Percentiles rank a stretch among this genome's conserved stretches.
phyloP scores from a whole-genome alignment of 108 stramenopile species.

The Nitzschia sp. region DNA sequence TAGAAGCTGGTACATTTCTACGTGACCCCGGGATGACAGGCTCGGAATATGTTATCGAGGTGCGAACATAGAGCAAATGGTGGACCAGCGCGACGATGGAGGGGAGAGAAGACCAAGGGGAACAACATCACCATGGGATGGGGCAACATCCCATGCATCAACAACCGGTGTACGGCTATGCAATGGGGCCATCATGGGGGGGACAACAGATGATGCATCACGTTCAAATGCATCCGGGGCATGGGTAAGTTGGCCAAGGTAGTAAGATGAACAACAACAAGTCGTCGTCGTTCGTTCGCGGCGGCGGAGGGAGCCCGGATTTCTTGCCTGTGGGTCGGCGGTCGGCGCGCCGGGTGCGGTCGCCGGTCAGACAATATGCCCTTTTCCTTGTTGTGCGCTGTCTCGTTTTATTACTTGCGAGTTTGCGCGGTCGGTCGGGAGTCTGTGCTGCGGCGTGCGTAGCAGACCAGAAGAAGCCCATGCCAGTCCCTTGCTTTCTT shows the following conservation, averaged over 20 bases:
- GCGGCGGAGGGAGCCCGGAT: not conserved
- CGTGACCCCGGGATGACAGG: conserved; percentile 10
- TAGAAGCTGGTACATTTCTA: not conserved
- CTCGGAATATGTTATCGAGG: conserved; percentile 6
- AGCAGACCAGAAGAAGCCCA: no score
- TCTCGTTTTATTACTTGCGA: no score
- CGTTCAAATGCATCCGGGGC: conserved; percentile 35
- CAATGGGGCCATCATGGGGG: conserved; percentile 36
- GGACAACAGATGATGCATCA: conserved; percentile 41
- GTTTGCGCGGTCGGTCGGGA: no score
- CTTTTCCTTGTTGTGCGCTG: no score
- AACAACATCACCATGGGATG: conserved; percentile 20
- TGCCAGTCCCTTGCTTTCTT: no score
- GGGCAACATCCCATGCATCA: conserved; percentile 26
- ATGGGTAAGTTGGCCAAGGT: conserved; percentile 20
- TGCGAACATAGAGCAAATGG: conserved; percentile 8
- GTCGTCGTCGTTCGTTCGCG: no score
- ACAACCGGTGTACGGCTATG: conserved; percentile 35
- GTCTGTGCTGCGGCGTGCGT: no score
- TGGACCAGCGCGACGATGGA: conserved; percentile 14
- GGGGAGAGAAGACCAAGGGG: conserved; percentile 16
- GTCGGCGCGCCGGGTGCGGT: conserved; percentile 4
- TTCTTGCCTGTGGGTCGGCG: not conserved
- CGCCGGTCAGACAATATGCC: conserved; percentile 11
- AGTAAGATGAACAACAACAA: not conserved